phyloP scores from a whole-genome alignment of 2,329 filamentous ascomycete genomes.

The Alternaria burnsii region DNA sequence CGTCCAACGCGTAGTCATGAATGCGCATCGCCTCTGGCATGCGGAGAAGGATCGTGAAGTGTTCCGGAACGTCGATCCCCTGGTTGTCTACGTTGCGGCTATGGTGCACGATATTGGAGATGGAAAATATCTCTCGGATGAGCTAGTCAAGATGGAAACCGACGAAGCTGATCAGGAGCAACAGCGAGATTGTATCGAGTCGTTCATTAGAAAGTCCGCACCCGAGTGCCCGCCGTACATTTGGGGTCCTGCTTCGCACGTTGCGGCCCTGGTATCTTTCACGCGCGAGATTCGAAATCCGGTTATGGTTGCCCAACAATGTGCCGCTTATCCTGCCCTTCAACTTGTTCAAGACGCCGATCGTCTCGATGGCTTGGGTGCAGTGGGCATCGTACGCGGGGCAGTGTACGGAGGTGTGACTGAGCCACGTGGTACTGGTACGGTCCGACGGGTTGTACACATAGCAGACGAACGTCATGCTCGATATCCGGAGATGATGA shows the following conservation, averaged over 20 bases:
- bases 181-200: slow-evolving; percentile 54
- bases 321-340: slow-evolving; percentile 70
- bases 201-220: neutral
- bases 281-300: slow-evolving; percentile 73
- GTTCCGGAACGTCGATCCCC: slow-evolving; percentile 55
- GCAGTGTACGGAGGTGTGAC: neutral
- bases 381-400: slow-evolving; percentile 56
- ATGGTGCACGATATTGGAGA: slow-evolving; percentile 79
- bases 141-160: neutral
- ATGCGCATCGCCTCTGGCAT: slow-evolving; percentile 70
- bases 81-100: slow-evolving; percentile 71
- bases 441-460: slow-evolving; percentile 26
- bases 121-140: slow-evolving; percentile 69
- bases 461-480: slow-evolving; percentile 20
- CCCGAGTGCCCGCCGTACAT: slow-evolving; percentile 54
- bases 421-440: slow-evolving; percentile 57
- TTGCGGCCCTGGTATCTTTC: slow-evolving; percentile 81
- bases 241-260: slow-evolving; percentile 71
- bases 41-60: slow-evolving; percentile 52
- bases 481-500: slow-evolving; percentile 26
- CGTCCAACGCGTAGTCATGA: slow-evolving; percentile 75
- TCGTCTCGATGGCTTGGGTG: slow-evolving; percentile 84
- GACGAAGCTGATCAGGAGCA: slow-evolving; percentile 57
- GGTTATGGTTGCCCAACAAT: slow-evolving; percentile 60
- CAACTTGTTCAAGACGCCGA: slow-evolving; percentile 91